A percentile compares a stretch with the other conserved stretches of the same genome.
Conservation (phyloP, 164 flowering plant species). For the Stephania yunnanensis region DNA sequence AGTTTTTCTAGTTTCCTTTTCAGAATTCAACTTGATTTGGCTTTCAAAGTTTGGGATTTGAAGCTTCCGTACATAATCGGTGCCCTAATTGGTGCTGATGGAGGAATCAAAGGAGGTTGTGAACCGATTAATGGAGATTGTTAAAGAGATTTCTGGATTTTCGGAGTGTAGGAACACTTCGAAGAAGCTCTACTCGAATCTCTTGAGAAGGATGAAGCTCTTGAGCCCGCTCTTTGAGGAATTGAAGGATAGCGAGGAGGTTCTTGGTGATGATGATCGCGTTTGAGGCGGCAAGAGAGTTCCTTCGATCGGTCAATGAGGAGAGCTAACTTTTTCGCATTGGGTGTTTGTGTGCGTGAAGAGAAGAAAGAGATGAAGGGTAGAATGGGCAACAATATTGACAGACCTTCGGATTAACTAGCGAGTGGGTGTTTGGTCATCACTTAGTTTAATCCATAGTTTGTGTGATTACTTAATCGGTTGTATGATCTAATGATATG, state of each 20-base stretch:
- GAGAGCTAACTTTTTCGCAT: constrained; percentile 62
- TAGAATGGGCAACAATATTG: too few species aligned
- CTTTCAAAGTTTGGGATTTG: not conserved
- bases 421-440: too few species aligned
- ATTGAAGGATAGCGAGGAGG: constrained; percentile 39
- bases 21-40: too few species aligned
- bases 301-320: constrained; percentile 49
- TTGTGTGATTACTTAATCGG: too few species aligned
- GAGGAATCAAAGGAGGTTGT: constrained; percentile 22
- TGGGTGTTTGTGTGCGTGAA: too few species aligned
- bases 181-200: constrained; percentile 54
- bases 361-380: too few species aligned
- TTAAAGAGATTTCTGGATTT: constrained; percentile 45
- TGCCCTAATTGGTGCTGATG: constrained; percentile 13
- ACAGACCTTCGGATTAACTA: too few species aligned
- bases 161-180: constrained; percentile 51
- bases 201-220: constrained; percentile 74
- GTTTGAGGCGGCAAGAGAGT: constrained; percentile 33
- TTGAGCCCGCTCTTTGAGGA: constrained; percentile 85
- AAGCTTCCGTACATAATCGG: not conserved
- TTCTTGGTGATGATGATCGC: constrained; percentile 25
- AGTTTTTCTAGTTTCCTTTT: not conserved
- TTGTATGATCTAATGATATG: too few species aligned
- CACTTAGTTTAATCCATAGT: too few species aligned
- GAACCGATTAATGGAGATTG: constrained; percentile 28